These are phyloP conservation scores for Erucastrum elatum DNA, from an alignment of 345 rosid species.

Conservation along the genomic window DNA sequence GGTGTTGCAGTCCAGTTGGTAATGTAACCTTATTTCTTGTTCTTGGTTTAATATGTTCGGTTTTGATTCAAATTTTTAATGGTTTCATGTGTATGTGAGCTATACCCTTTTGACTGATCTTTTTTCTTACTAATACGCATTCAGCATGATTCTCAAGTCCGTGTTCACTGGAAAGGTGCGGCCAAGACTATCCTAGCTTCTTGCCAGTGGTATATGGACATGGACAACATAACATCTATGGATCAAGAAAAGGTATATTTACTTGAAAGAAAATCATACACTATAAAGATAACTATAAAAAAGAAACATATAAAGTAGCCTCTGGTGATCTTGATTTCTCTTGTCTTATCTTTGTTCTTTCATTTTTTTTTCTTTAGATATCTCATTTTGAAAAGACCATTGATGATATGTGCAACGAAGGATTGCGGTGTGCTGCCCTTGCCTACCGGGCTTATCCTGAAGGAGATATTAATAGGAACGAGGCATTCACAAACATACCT, in stretches of 20 bases:
- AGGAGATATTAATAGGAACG: background rate
- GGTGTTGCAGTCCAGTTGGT: slow-evolving; percentile 1
- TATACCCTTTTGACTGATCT: background rate
- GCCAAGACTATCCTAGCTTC: background rate
- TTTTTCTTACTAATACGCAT: background rate
- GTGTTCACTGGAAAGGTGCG: background rate
- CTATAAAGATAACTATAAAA: background rate
- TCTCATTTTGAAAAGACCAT: background rate
- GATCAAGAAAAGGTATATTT: background rate
- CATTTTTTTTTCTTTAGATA: background rate
- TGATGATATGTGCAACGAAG: background rate
- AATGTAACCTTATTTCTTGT: background rate
- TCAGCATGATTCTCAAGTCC: background rate
- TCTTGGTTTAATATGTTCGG: background rate
- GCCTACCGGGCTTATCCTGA: background rate
- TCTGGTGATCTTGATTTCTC: background rate
- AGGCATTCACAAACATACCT: background rate
- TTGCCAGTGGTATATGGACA: background rate
- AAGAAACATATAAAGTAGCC: background rate
- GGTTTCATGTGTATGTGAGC: background rate
- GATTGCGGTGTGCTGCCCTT: slow-evolving; percentile 2
- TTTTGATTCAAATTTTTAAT: background rate
- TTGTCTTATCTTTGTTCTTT: background rate
- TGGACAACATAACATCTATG: slow-evolving; percentile 1
- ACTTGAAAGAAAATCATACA: background rate